Percentiles rank a stretch among this genome's conserved stretches.
These are phyloP conservation scores for Sporothrix mexicana DNA, from an alignment of 2,329 filamentous ascomycete genomes.

Conservation along the genomic window DNA sequence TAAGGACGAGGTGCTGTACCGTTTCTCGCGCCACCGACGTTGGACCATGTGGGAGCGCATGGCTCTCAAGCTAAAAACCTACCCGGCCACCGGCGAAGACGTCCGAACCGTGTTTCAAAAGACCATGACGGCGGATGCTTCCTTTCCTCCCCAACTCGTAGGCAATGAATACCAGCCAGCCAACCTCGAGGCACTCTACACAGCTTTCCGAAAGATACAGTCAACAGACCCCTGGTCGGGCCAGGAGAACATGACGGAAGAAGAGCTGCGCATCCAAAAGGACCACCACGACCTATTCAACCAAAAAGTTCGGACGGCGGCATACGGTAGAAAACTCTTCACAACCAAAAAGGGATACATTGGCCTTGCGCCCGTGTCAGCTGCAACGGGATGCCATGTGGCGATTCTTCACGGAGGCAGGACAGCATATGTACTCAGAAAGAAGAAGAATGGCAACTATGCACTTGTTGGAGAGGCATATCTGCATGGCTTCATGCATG, in stretches of 20 bases:
- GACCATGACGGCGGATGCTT: not conserved
- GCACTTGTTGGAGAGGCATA: slow-evolving; percentile 2
- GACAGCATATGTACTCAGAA: not conserved
- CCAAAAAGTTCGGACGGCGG: not conserved
- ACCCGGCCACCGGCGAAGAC: not conserved
- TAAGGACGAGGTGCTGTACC: not conserved
- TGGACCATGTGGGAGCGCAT: slow-evolving; percentile 22
- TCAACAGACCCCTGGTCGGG: not conserved
- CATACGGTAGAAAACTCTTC: not conserved
- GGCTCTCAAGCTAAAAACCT: slow-evolving; percentile 1
- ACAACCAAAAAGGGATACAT: slow-evolving; percentile 1
- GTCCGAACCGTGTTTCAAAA: slow-evolving; percentile 6
- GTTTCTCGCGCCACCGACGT: not conserved
- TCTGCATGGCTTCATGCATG: slow-evolving; percentile 14
- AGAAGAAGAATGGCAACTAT: slow-evolving; percentile 16
- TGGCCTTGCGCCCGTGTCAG: not conserved
- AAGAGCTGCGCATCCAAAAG: not conserved
- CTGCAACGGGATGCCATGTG: not conserved
- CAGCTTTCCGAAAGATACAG: not conserved
- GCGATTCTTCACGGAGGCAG: not conserved
- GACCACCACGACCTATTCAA: not conserved
- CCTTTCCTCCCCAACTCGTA: not conserved
- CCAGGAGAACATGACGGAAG: not conserved
- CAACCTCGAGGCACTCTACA: not conserved
- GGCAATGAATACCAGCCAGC: not conserved